Evolutionary conservation across 208 protist genomes (phyloP), one percentile per base, ranked within the genome.

Genomic region (Crithidia thermophila): DNA sequence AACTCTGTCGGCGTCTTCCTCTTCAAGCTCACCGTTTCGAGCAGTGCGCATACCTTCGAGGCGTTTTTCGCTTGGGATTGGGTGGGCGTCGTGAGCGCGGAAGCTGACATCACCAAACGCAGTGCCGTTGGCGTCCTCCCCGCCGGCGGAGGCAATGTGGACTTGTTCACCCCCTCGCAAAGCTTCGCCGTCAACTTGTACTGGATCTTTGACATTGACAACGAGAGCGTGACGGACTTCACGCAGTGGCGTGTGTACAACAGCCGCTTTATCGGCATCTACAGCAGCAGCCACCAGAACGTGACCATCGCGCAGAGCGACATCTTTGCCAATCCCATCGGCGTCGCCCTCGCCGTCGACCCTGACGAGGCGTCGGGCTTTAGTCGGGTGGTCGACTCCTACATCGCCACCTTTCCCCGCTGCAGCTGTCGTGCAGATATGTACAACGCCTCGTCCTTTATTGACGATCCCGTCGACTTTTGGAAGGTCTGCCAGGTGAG

Each of bases 271-370:
- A 42, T 76, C 36, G 79, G 79, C 33, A 23, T 84, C 11, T 84
- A 75, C 74, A 84, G 79, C 71, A 70, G 61, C 37, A 37, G 67
- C 13, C 61, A 79, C 28, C 55, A 64, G 6, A 66, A 72, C 28
- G 52, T 84, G 13, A 56, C 47, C 13, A n/a, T 84, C 5, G 2
- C 7, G n/a, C 14, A 67, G 16, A 55, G 56, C 3, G 52, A 74
- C 45, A 50, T 84, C 39, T 80, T 81, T 37, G 69, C 69, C 21
- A 84, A 84, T 36, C 61, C 67, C 11, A 68, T 84, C 46, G 66
- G 69, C 33, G 39, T 77, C 21, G 72, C 72, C 14, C 52, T 84
- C 18, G 59, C 64, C 20, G 27, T 80, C 4, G 47, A 69, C 36
- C 68, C 73, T 0, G 14, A 14, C 10, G 66, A 60, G 27, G n/a